Percentiles rank a stretch among this genome's conserved stretches.
phyloP scores from a whole-genome alignment of 768 basidiomycete species.

The Tricholoma saponaceum region DNA sequence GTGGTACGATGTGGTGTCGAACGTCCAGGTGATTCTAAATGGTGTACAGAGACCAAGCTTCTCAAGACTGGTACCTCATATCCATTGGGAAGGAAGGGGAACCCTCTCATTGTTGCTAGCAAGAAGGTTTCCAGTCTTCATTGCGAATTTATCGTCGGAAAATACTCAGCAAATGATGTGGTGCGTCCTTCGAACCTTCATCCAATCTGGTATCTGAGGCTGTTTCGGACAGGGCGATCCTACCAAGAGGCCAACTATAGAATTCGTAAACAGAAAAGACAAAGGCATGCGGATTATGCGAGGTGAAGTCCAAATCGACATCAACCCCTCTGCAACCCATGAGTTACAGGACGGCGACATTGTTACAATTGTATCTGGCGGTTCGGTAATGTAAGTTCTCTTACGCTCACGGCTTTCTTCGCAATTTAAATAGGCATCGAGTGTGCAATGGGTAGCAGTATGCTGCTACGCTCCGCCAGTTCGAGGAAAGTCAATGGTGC shows the following conservation, averaged over 20 bases:
- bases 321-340: conserved; percentile 33
- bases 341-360: conserved; percentile 53
- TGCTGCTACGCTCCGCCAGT: conserved; percentile 43
- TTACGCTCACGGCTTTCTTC: not conserved
- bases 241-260: conserved; percentile 41
- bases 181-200: conserved; percentile 37
- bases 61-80: conserved; percentile 58
- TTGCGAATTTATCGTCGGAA: conserved; percentile 52
- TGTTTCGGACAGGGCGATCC: conserved; percentile 42
- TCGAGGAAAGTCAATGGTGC: conserved; percentile 31
- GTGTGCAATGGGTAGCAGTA: conserved; percentile 48
- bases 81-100: conserved; percentile 53
- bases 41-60: conserved; percentile 40
- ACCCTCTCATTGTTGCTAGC: conserved; percentile 46
- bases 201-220: not conserved
- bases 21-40: not conserved
- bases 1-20: conserved; percentile 9
- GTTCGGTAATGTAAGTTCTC: conserved; percentile 42
- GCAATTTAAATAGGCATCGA: conserved; percentile 15
- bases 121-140: conserved; percentile 66
- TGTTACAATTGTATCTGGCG: conserved; percentile 39
- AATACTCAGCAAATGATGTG: conserved; percentile 46
- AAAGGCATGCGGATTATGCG: conserved; percentile 43
- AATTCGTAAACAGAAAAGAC: conserved; percentile 43
- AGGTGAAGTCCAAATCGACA: conserved; percentile 24